phyloP scores from a whole-genome alignment of 257 asterid genomes.

The Nyctanthes arbortristis region DNA sequence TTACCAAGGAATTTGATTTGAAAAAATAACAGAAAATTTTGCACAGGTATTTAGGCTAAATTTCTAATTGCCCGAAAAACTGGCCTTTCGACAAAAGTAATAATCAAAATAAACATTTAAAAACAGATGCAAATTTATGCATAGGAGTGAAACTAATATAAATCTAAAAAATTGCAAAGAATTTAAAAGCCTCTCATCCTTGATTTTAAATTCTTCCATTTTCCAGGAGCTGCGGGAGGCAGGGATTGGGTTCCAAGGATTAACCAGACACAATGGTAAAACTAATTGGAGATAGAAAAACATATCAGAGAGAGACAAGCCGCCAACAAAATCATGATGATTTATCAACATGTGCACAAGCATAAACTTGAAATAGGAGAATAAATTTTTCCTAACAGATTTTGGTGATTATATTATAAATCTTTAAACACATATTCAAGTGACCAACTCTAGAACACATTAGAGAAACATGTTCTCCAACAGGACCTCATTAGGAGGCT shows the following conservation, averaged over 20 bases:
- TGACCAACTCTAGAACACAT: background rate
- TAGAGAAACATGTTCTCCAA: background rate
- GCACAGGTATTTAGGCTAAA: no score
- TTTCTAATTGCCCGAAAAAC: background rate
- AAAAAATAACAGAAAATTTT: no score
- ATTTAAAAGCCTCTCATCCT: background rate
- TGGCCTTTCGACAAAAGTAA: background rate
- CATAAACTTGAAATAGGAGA: background rate
- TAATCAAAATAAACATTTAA: background rate
- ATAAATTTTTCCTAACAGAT: background rate
- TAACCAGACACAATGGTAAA: background rate
- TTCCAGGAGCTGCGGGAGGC: background rate
- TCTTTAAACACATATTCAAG: background rate
- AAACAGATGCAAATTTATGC: background rate
- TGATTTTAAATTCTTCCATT: background rate
- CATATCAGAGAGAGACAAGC: background rate
- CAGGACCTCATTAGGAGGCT: no score
- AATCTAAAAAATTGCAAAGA: background rate
- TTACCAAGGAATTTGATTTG: no score
- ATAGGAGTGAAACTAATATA: background rate
- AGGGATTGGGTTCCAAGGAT: background rate
- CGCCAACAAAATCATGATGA: background rate
- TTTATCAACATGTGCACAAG: background rate
- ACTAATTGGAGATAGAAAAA: background rate
- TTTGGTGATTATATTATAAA: background rate